These are phyloP conservation scores for Umbelopsis sp. DNA, from an alignment of 192 early-diverging fungal genomes.

Conservation along the genomic window DNA sequence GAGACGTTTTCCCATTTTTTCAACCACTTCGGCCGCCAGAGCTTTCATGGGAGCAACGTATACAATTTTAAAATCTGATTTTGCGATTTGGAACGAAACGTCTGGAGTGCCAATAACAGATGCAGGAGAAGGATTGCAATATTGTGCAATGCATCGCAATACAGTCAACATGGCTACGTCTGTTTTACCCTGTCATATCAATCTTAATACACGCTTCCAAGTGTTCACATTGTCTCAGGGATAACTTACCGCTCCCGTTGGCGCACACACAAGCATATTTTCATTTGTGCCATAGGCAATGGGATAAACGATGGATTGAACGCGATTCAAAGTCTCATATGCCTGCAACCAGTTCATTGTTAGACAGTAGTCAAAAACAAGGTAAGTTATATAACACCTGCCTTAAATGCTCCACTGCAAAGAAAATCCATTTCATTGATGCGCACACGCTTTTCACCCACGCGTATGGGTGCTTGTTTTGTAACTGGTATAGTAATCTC, in stretches of 20 bases:
- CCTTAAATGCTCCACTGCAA: conserved; percentile 60
- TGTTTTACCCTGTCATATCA: conserved; percentile 75
- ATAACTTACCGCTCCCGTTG: conserved; percentile 76
- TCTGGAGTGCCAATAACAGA: conserved; percentile 67
- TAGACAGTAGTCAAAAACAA: not conserved
- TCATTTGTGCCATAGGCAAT: conserved; percentile 88
- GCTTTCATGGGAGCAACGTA: conserved; percentile 99
- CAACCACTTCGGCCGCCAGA: conserved; percentile 97
- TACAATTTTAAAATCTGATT: conserved; percentile 96
- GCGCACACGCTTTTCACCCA: conserved; percentile 64
- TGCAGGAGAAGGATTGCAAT: conserved; percentile 74
- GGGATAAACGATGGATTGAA: conserved; percentile 89
- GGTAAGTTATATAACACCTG: not conserved
- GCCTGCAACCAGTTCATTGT: not conserved
- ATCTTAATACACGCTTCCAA: not conserved
- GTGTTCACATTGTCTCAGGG: not conserved
- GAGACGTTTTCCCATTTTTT: conserved; percentile 80
- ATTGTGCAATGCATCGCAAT: conserved; percentile 83
- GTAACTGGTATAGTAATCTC: conserved; percentile 89
- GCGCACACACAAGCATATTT: conserved; percentile 96
- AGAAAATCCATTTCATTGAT: conserved; percentile 77
- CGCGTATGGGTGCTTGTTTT: conserved; percentile 62
- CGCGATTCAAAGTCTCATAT: conserved; percentile 74
- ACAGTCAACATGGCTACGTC: conserved; percentile 98
- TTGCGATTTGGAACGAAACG: conserved; percentile 52